phyloP scores from a whole-genome alignment of 352 stramenopile genomes.

The Peronosclerospora sorghi region DNA sequence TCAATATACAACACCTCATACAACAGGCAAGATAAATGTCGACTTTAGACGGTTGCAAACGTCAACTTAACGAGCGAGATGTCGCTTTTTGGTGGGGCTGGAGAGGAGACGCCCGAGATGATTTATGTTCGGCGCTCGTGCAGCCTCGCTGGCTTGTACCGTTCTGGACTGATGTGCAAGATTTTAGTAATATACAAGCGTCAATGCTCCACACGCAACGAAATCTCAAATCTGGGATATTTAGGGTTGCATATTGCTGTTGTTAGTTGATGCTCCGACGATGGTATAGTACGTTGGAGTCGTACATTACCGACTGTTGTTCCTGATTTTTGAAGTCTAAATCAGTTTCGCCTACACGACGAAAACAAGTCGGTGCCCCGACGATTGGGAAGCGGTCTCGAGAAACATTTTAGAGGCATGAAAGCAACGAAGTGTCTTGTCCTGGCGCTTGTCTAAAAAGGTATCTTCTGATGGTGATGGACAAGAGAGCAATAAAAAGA shows the following conservation, averaged over 20 bases:
- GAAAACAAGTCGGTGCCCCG: conserved; percentile 9
- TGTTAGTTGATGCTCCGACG: conserved; percentile 3
- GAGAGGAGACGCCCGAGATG: conserved; percentile 20
- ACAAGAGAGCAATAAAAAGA: conserved; percentile 7
- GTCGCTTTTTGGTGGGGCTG: conserved; percentile 13
- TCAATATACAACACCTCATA: neutral
- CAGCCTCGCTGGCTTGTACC: conserved; percentile 4
- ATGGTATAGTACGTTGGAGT: neutral
- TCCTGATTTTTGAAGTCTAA: conserved; percentile 18
- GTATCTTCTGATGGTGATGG: conserved; percentile 7
- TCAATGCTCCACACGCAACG: neutral
- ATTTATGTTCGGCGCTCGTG: conserved; percentile 22
- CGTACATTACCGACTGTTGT: conserved; percentile 1
- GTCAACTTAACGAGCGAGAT: conserved; percentile 11
- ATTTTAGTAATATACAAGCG: neutral
- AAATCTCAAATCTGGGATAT: neutral
- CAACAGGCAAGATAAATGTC: neutral
- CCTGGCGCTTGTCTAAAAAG: neutral
- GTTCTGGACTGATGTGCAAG: conserved; percentile 7
- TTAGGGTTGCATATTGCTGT: neutral
- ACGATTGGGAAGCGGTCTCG: conserved; percentile 3
- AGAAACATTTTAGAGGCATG: conserved; percentile 4
- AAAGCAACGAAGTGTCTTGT: conserved; percentile 4
- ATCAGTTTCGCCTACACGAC: conserved; percentile 14
- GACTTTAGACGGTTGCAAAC: conserved; percentile 5